Conservation (phyloP, 768 basidiomycete species). For the Leccinellum rugosiceps region DNA sequence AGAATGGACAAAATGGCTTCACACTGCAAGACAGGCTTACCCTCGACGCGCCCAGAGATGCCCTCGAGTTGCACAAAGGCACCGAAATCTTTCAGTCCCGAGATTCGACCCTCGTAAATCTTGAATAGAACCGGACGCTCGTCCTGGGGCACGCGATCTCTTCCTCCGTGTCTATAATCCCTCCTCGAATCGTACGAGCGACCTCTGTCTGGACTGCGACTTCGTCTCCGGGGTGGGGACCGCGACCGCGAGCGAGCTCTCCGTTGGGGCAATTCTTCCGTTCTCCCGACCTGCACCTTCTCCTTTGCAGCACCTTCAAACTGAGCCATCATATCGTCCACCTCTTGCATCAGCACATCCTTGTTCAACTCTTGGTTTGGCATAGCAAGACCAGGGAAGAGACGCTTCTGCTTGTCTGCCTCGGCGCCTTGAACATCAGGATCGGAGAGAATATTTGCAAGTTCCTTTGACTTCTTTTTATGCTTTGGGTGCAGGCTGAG, state of each 20-base stretch:
- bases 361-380: conserved; percentile 68
- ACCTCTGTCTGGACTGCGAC: conserved; percentile 60
- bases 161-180: conserved; percentile 40
- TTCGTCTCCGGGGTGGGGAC: conserved; percentile 48
- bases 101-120: conserved; percentile 86
- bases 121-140: conserved; percentile 89
- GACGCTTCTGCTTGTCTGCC: conserved; percentile 71
- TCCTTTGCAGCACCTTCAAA: conserved; percentile 70
- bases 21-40: conserved; percentile 42
- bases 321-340: conserved; percentile 85
- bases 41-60: conserved; percentile 80
- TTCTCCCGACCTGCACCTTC: conserved; percentile 39
- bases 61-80: conserved; percentile 93
- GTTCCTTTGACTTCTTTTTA: conserved; percentile 59
- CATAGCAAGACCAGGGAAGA: conserved; percentile 89
- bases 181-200: conserved; percentile 43
- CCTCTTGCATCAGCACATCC: conserved; percentile 82
- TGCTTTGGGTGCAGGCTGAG: conserved; percentile 94
- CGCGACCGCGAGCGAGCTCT: conserved; percentile 43
- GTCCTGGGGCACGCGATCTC: conserved; percentile 48
- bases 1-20: background rate
- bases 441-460: conserved; percentile 36
- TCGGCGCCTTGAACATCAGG: conserved; percentile 41
- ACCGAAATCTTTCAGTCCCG: conserved; percentile 91
- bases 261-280: conserved; percentile 60